Conservation (phyloP, 2,329 filamentous ascomycete species). For the Fusarium citri region DNA sequence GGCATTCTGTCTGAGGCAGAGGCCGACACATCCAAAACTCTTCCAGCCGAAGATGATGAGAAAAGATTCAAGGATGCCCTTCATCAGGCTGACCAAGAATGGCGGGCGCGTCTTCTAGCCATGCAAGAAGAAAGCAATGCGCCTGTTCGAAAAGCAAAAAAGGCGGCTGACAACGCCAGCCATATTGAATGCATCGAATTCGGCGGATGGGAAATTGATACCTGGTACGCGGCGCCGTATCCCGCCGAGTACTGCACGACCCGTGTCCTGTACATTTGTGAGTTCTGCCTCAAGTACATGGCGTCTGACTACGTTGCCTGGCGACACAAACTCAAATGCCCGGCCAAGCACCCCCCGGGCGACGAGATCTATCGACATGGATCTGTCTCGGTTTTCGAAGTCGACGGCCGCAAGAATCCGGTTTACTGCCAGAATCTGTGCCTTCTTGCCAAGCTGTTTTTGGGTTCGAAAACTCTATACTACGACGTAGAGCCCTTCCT, state of each 20-base stretch:
- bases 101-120: conserved; percentile 74
- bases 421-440: conserved; percentile 99
- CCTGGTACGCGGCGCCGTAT: conserved; percentile 98
- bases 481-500: conserved; percentile 98
- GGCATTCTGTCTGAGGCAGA: conserved; percentile 90
- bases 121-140: conserved; percentile 73
- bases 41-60: conserved; percentile 83
- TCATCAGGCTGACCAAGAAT: conserved; percentile 90
- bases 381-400: conserved; percentile 94
- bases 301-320: conserved; percentile 98
- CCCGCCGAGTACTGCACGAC: conserved; percentile 98
- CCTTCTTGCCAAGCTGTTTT: conserved; percentile 92
- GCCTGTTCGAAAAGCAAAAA: conserved; percentile 74
- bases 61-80: conserved; percentile 90
- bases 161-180: conserved; percentile 86
- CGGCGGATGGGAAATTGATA: conserved; percentile 97
- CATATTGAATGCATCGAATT: conserved; percentile 99
- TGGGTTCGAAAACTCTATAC: conserved; percentile 98
- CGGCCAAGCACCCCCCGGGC: conserved; percentile 94
- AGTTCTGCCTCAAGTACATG: conserved; percentile 99
- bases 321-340: conserved; percentile 97
- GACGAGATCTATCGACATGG: conserved; percentile 97
- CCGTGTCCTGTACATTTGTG: conserved; percentile 96
- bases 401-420: conserved; percentile 95
- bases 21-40: conserved; percentile 89